Evolutionary conservation across 225 moss, liverwort and hornwort genomes (phyloP), one percentile per base, ranked within the genome.

Genomic region (Ulota crispa): DNA sequence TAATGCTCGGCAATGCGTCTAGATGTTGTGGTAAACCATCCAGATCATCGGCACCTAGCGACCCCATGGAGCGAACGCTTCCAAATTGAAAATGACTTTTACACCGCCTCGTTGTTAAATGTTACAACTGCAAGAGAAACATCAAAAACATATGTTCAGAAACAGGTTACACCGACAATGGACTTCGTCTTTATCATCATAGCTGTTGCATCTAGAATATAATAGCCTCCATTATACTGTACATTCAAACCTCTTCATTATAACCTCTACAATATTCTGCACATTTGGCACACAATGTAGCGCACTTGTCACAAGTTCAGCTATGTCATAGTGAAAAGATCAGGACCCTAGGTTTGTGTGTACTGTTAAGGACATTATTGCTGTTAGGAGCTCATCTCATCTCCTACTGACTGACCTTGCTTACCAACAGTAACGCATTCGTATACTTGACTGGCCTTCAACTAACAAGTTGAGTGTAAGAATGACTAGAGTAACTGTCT

Each of bases 1-100:
- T 87, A 39, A 97, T 87, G 81, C 87, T 93, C 68, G 26, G 82
- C 27, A 90, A 73, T 36, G 76, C 42, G 34, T 28, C 68, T 62
- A 42, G 18, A 65, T 70, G 39, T 53, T 60, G 80, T 16, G 70
- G 71, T 60, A 65, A 80, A 57, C 42, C 78, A 27, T 64, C 70
- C 12, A 42, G 78, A 70, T 87, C 87, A 78, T 85, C 74, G 18
- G 57, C 52, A 23, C 74, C 74, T 41, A 78, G 78, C 18, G 84
- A 79, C 75, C 64, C 87, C 88, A 88, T 88, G 68, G 24, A 77
- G 41, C 15, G 9, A 60, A 68, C 15, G 62, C 80, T 82, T 41
- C 43, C 31, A n/a, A 45, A 36, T 53, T 68, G 45, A 68, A 39
- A 78, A 76, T 9, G 54, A 24, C 34, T 72, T 18, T 65, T 72